Base-by-base conservation (phyloP, 495 filamentous ascomycete genomes). In the Thermochaetoides thermophila region DNA sequence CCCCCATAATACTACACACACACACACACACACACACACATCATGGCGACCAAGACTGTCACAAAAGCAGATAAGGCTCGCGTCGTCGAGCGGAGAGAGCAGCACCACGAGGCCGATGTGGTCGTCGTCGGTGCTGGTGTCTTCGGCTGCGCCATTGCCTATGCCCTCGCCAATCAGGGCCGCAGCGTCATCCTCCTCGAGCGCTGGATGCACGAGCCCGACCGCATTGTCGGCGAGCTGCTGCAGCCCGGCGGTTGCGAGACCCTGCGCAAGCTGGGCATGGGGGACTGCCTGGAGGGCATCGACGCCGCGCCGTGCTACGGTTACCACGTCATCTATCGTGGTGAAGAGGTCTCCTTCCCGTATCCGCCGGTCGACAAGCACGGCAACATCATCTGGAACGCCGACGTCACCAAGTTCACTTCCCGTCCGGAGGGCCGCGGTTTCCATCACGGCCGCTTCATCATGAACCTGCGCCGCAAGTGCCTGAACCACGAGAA, bases 221-320 rank as follows among this genome's bases (percentile, higher is more conserved):
- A 96, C 61, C 76, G 89, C 35, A 97, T 97, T 46, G 86, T 97
- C 14, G 89, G 89, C 34, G 89, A 97, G 61, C 59, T 97, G 38
- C 59, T 97, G 49, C 89, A 97, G 53, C 89, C 89, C 3, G 89
- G 89, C 19, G 89, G 89, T 26, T 76, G 93, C 24, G 58, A 66
- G 27, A 85, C 91, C 13, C 64, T 97, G 40, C 67, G 77, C 46
- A 73, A 78, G 43, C 60, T 97, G 32, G 91, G 91, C 5, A 56
- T 97, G 32, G 54, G 54, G 27, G 71, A 82, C 39, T 94, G 85
- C 49, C 62, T 97, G 11, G 86, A 97, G 34, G 80, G 60, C 11
- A 96, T 97, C 45, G 89, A 96, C 48, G 74, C 84, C 1, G 69
- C 94, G 20, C 62, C 63, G 4, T 81, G 81, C 24, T 64, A 79